Conservation (phyloP, 1,284 basidiomycete genomes). For the Microbotryomycetes sp. region DNA sequence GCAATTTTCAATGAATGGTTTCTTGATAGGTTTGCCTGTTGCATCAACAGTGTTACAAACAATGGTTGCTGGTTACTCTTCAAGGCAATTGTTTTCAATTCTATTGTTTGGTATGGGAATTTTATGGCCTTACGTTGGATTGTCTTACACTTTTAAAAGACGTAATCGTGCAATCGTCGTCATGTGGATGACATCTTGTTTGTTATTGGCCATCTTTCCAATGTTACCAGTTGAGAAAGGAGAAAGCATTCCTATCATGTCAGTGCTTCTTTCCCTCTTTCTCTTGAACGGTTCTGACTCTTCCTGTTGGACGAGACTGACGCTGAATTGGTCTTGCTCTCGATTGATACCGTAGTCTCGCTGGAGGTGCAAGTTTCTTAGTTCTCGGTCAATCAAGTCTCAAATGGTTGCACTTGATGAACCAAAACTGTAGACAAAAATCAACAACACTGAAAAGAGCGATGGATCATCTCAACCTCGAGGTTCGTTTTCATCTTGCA, state of each 20-base stretch:
- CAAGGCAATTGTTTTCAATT: constrained; percentile 64
- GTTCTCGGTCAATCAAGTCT: constrained; percentile 30
- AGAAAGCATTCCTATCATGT: constrained; percentile 61
- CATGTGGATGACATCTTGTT: constrained; percentile 55
- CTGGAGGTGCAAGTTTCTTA: constrained; percentile 40
- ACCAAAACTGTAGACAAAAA: background rate
- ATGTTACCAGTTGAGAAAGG: constrained; percentile 65
- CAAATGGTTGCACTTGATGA: background rate
- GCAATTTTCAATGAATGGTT: background rate
- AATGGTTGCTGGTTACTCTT: constrained; percentile 59
- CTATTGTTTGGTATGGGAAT: constrained; percentile 61
- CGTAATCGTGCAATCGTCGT: constrained; percentile 41
- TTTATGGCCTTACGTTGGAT: constrained; percentile 58
- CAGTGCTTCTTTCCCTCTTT: constrained; percentile 36
- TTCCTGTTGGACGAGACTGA: background rate
- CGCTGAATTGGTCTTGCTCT: background rate
- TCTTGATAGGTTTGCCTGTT: background rate
- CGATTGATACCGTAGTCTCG: constrained; percentile 29
- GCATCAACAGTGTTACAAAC: constrained; percentile 52
- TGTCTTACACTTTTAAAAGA: constrained; percentile 44
- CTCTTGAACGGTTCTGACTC: no score
- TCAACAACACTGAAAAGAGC: constrained; percentile 8
- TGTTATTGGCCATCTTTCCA: constrained; percentile 60
- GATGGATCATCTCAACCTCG: constrained; percentile 3
- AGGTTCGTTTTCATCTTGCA: constrained; percentile 6